Conservation (phyloP, 169 alveolate species). For the Cryptosporidium felis region DNA sequence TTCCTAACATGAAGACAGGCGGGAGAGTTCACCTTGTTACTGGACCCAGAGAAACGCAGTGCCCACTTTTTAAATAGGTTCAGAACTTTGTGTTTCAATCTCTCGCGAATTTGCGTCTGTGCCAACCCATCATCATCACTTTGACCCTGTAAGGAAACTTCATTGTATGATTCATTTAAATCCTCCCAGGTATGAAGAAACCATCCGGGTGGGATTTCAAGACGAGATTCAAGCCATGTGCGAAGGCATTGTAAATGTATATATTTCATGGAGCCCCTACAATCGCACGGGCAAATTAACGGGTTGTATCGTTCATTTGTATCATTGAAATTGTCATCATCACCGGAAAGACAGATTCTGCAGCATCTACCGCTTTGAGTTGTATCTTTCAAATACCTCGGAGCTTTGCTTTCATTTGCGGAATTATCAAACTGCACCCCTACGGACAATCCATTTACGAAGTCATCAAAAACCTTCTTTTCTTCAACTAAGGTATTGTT, state of each 20-base stretch:
- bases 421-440: too few relatives aligned
- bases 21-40: conserved; percentile 18
- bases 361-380: too few relatives aligned
- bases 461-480: too few relatives aligned
- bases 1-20: conserved; percentile 50
- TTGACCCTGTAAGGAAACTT: background rate
- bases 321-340: conserved; percentile 49
- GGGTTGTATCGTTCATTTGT: conserved; percentile 74
- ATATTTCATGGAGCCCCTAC: conserved; percentile 91
- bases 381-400: too few relatives aligned
- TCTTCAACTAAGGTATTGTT: too few relatives aligned
- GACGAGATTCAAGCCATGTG: conserved; percentile 85
- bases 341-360: conserved; percentile 56
- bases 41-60: background rate
- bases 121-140: background rate
- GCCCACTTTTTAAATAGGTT: conserved; percentile 7
- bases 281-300: conserved; percentile 90
- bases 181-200: conserved; percentile 33
- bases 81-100: conserved; percentile 10
- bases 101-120: conserved; percentile 5
- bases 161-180: background rate
- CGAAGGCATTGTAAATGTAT: conserved; percentile 94
- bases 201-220: conserved; percentile 62
- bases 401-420: too few relatives aligned
- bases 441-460: too few relatives aligned